Evolutionary conservation across 805 yeast species (phyloP), one percentile per base, ranked within the genome.

Genomic region (Nakazawaea siamensis): DNA sequence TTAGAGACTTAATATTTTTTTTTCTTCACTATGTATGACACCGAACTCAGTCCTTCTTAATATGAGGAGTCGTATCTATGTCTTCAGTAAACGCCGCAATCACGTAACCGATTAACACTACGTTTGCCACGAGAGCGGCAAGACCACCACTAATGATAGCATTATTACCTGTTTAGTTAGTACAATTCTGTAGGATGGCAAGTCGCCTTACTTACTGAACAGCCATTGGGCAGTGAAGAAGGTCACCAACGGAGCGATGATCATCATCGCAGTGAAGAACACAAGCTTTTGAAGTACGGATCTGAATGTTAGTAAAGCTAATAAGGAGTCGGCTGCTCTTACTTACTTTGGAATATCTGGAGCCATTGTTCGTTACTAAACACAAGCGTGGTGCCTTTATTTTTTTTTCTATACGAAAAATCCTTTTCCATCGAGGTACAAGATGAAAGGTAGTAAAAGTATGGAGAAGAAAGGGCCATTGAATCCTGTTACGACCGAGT

Each of bases 221-320:
- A 63, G 38, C 45, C 64, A 66, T 44, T 74, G 79, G 12, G 66
- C 53, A 2, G 58, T 41, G 52, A 83, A 83, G 55, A 83, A 83
- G 2, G 80, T 61, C 18, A 68, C 35, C 42, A 83, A 48, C 17
- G 94, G 94, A 32, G 76, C 65, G 17, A 71, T 56, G 34, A 83
- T 74, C 92, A 83, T 83, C 39, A 83, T 76, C 5, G 67, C 80
- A 11, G 94, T 82, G 65, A 79, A 82, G 47, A 79, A 66, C 56
- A 81, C 66, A 39, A 83, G 69, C 56, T 82, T 83, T 43, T 65
- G 68, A 26, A 82, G 58, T 35, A 82, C 92, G 16, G 73, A 54
- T 45, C 82, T 77, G 24, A 12, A 18, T 14, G 34, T 26, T 24
- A 24, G 27, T 13, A 13, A 9, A 24, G 13, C n/a, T 9, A 24